Evolutionary conservation across 2,329 filamentous ascomycete species (phyloP).

Genomic region (Cladosporium velox): DNA sequence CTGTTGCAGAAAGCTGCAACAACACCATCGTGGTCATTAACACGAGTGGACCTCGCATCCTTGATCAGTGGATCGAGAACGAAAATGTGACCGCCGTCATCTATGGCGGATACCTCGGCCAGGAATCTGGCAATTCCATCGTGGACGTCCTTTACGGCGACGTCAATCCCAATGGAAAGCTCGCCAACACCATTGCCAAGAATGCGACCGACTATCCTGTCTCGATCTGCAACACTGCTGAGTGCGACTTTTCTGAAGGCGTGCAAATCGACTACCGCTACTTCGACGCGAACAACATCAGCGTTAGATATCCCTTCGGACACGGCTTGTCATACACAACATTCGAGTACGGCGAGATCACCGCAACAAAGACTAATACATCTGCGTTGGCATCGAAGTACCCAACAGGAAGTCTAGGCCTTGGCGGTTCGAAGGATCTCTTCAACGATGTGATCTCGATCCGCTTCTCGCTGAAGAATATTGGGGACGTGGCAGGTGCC

Average conservation of each 20-base stretch:
- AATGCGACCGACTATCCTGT: conserved; percentile 34
- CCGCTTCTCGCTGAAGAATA: conserved; percentile 62
- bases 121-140: conserved; percentile 34
- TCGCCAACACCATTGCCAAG: conserved; percentile 37
- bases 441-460: conserved; percentile 64
- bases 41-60: conserved; percentile 34
- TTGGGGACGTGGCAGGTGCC: conserved; percentile 54
- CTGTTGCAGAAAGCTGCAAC: conserved; percentile 34
- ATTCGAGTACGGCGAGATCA: conserved; percentile 41
- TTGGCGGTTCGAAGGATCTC: conserved; percentile 49
- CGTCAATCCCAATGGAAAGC: conserved; percentile 32
- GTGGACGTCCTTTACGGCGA: conserved; percentile 36
- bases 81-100: conserved; percentile 36
- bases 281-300: conserved; percentile 46
- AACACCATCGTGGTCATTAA: conserved; percentile 38
- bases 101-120: conserved; percentile 33
- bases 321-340: conserved; percentile 48
- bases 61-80: conserved; percentile 36
- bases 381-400: conserved; percentile 22
- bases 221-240: conserved; percentile 43
- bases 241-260: conserved; percentile 42
- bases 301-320: conserved; percentile 48
- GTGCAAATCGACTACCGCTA: conserved; percentile 49
- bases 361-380: conserved; percentile 34
- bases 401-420: background rate